These are phyloP conservation scores for Cicer pinnatifidum DNA, from an alignment of 306 rosid species.

Conservation along the genomic window DNA sequence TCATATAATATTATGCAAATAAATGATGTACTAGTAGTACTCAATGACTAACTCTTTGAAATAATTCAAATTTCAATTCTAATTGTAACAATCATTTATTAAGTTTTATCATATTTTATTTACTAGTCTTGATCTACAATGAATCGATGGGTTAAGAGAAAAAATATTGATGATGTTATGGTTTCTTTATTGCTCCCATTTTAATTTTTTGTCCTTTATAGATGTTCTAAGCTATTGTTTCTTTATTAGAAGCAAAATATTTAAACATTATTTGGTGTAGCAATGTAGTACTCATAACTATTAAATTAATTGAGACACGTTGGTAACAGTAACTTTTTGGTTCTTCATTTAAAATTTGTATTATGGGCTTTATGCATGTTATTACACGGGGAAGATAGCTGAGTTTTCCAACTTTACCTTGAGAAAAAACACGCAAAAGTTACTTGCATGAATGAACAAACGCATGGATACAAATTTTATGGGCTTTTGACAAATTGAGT, in stretches of 20 bases:
- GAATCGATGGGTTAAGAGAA: no score
- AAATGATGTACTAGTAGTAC: no score
- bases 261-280: conserved; percentile 34
- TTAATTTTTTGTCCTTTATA: conserved; percentile 40
- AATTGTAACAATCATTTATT: no score
- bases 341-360: neutral
- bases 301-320: neutral
- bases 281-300: neutral
- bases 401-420: conserved; percentile 13
- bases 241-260: conserved; percentile 11
- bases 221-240: conserved; percentile 52
- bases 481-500: conserved; percentile 32
- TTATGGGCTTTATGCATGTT: neutral
- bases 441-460: conserved; percentile 32
- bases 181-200: conserved; percentile 7
- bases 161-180: neutral
- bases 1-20: no score
- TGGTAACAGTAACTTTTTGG: conserved; percentile 21
- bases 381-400: conserved; percentile 19
- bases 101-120: no score
- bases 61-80: no score
- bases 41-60: no score
- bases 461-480: conserved; percentile 27
- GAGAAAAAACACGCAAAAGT: conserved; percentile 30
- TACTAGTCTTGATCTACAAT: no score